A percentile compares a stretch with the other conserved stretches of the same genome.
phyloP scores from a whole-genome alignment of 2,329 filamentous ascomycete genomes.

The Aspergillus carbonarius region DNA sequence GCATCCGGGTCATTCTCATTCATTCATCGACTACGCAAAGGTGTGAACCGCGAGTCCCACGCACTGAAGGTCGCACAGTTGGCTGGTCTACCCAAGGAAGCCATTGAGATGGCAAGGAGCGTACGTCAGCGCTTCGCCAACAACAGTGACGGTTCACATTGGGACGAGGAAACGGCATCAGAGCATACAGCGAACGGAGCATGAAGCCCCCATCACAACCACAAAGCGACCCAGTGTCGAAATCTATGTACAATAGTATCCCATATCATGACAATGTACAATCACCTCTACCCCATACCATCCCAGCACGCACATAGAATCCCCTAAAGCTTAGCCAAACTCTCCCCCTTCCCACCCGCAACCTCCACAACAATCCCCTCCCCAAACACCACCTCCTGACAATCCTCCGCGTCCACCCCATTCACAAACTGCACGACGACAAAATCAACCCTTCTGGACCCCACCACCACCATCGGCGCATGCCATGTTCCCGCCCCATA shows the following conservation, averaged over 20 bases:
- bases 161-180: background rate
- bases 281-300: background rate
- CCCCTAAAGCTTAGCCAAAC: conserved; percentile 8
- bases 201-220: background rate
- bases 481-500: conserved; percentile 94
- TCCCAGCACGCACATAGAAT: too few species aligned
- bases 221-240: background rate
- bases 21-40: conserved; percentile 75
- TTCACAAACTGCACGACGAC: conserved; percentile 88
- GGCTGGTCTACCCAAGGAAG: conserved; percentile 74
- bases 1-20: conserved; percentile 72
- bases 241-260: background rate
- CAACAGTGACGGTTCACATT: conserved; percentile 14
- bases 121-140: conserved; percentile 48
- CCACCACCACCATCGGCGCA: conserved; percentile 90
- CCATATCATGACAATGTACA: background rate
- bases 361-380: conserved; percentile 39
- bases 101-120: conserved; percentile 65
- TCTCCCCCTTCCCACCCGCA: conserved; percentile 5
- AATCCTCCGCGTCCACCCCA: conserved; percentile 78
- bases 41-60: conserved; percentile 83
- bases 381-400: conserved; percentile 68
- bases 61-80: conserved; percentile 91
- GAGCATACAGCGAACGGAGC: background rate
- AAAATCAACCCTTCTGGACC: conserved; percentile 71